Base-by-base conservation (phyloP, 2,329 filamentous ascomycete genomes). In the Mycosphaerella sp. region DNA sequence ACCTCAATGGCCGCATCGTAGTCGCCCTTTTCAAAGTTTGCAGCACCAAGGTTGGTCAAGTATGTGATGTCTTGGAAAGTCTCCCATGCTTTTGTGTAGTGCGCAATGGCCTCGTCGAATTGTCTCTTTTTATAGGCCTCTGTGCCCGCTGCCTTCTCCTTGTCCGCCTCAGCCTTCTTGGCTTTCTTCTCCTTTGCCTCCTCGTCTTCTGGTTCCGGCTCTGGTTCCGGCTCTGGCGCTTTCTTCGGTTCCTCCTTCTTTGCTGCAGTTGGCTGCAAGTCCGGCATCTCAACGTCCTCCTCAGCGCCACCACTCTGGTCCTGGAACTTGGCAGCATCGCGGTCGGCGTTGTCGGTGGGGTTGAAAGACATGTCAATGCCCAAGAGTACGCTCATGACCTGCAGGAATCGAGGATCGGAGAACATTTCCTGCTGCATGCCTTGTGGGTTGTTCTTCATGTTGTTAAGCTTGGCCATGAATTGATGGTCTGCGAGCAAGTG, bases 101-200 rank as follows among this genome's bases (percentile, higher is more conserved):
- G 89, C 69, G 85, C 83, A 66, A 98, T 96, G 48, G 93, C 93
- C 68, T 87, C 84, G 66, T 97, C 93, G 63, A 98, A 96, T 69
- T 96, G 85, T 64, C 89, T 86, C 82, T 97, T 97, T 85, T 98
- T 98, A 80, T 98, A 98, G 72, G 86, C 85, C 64, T 93, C 89
- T 11, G 92, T 98, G 54, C 93, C 93, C 54, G 95, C 78, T 31
- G 85, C 87, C 82, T 98, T 98, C 75, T 96, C 87, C 70, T 90
- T 88, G 65, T 98, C 93, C 43, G 91, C 93, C 59, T 87, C 89
- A 67, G 86, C 88, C 78, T 97, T 95, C 40, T 89, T 89, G 78
- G 93, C 88, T 75, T 87, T 87, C 74, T 91, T 90, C 57, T 87
- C 87, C 53, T 83, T 70, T 0, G 85, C 80, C 71, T 97, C 93